These are phyloP conservation scores for Vicia sativa DNA, from an alignment of 306 rosid genomes.

Conservation along the genomic window DNA sequence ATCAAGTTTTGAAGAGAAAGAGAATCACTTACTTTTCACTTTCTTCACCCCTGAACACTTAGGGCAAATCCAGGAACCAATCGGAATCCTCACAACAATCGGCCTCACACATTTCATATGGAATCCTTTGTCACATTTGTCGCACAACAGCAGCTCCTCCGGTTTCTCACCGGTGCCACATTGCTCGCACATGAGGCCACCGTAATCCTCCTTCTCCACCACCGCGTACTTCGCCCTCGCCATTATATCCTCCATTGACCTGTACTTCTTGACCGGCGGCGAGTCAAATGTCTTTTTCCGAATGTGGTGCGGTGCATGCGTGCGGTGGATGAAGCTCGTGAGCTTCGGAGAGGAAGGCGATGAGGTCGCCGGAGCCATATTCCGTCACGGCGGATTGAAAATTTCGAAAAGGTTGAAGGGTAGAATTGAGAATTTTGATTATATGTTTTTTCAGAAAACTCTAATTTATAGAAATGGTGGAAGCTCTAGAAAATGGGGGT, in stretches of 20 bases:
- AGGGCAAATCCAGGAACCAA: conserved; percentile 87
- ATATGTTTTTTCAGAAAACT: conserved; percentile 5
- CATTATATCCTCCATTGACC: conserved; percentile 57
- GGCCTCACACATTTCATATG: conserved; percentile 88
- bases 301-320: conserved; percentile 51
- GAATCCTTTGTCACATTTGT: conserved; percentile 79
- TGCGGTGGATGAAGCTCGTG: conserved; percentile 56
- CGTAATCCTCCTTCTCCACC: conserved; percentile 50
- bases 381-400: conserved; percentile 21
- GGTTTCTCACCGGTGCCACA: conserved; percentile 69
- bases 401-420: conserved; percentile 17
- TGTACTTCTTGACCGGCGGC: conserved; percentile 49
- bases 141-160: conserved; percentile 79
- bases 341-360: conserved; percentile 49
- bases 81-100: conserved; percentile 74
- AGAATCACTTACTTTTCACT: conserved; percentile 57
- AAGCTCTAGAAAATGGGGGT: neutral
- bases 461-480: conserved; percentile 40
- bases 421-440: conserved; percentile 43
- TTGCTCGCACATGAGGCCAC: conserved; percentile 56
- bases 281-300: conserved; percentile 12
- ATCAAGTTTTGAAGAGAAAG: neutral
- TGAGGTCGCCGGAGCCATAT: conserved; percentile 73
- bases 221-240: conserved; percentile 54
- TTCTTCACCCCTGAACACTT: conserved; percentile 57